Base-by-base conservation (phyloP, 2,329 filamentous ascomycete species). In the Bipolaris zeicola region DNA sequence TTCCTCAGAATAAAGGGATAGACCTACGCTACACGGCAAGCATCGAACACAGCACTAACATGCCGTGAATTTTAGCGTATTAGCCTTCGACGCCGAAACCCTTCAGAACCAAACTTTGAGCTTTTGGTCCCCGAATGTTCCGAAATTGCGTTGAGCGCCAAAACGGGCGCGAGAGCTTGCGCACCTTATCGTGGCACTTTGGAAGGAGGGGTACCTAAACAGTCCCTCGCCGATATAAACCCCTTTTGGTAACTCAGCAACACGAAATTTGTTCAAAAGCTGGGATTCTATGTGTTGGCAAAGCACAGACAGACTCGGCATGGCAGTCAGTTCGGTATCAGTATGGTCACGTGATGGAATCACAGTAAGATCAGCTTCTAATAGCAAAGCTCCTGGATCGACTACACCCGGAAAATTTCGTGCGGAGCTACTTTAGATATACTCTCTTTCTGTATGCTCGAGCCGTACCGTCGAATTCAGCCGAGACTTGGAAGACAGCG, bases 11-110 rank as follows among this genome's bases (percentile, higher is more conserved):
- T 14, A 22, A 24, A 52, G 11, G 31, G 24, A 39, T 6, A 24
- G 31, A 54, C 3, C 31, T 60, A 16, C 60, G 52, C 26, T 26
- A 55, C 52, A 2, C 6, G 49, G 61, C 56, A 66, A 45, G 45
- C 47, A 44, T 60, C 18, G 57, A 55, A 57, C 26, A 34, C 41
- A 4, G 55, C 61, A 51, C 59, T 66, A 61, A 60, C 54, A 60
- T 57, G 45, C 57, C 52, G 54, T 54, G 44, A 52, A 28, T 47
- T 28, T 47, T 63, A 61, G 55, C 52, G 47, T 42, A 18, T 11
- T 18, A 36, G 36, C 11, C 28, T 13, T 51, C 37, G 4, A 38
- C 6, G 26, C 16, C 20, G 20, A 16, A 28, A 16, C 51, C 28
- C 13, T 31, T 31, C 22, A 46, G 37, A 50, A n/a, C 22, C 24